Evolutionary conservation across 2,329 filamentous ascomycete genomes (phyloP).

Genomic region (Capronia americana): DNA sequence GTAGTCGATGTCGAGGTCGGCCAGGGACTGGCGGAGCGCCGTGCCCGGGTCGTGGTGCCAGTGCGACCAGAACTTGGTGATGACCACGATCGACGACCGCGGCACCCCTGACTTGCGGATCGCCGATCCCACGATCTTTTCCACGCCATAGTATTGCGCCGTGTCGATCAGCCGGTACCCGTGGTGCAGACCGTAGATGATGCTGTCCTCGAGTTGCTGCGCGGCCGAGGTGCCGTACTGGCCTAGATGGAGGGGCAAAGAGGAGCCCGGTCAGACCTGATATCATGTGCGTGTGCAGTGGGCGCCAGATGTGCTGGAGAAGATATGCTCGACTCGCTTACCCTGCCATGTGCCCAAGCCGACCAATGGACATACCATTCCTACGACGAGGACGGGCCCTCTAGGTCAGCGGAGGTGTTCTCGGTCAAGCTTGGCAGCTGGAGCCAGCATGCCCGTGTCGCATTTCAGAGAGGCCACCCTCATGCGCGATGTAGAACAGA

Average conservation of each 20-base stretch:
- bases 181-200: slow-evolving; percentile 41
- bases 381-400: slow-evolving; percentile 7
- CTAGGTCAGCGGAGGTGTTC: slow-evolving; percentile 14
- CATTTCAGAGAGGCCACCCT: background rate
- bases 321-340: slow-evolving; percentile 17
- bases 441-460: background rate
- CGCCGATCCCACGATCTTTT: slow-evolving; percentile 68
- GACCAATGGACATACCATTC: slow-evolving; percentile 31
- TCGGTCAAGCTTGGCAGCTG: slow-evolving; percentile 6
- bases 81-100: slow-evolving; percentile 68
- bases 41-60: slow-evolving; percentile 67
- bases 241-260: slow-evolving; percentile 6
- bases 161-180: slow-evolving; percentile 48
- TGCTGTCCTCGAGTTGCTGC: slow-evolving; percentile 39
- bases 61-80: slow-evolving; percentile 71
- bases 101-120: slow-evolving; percentile 69
- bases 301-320: background rate
- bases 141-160: slow-evolving; percentile 64
- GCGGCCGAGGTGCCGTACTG: slow-evolving; percentile 34
- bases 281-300: background rate
- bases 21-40: slow-evolving; percentile 64
- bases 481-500: background rate
- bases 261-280: slow-evolving; percentile 7
- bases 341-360: slow-evolving; percentile 43
- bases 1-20: slow-evolving; percentile 69